Evolutionary conservation across 2,329 filamentous ascomycete genomes (phyloP).

Genomic region (Colletotrichum melonis): DNA sequence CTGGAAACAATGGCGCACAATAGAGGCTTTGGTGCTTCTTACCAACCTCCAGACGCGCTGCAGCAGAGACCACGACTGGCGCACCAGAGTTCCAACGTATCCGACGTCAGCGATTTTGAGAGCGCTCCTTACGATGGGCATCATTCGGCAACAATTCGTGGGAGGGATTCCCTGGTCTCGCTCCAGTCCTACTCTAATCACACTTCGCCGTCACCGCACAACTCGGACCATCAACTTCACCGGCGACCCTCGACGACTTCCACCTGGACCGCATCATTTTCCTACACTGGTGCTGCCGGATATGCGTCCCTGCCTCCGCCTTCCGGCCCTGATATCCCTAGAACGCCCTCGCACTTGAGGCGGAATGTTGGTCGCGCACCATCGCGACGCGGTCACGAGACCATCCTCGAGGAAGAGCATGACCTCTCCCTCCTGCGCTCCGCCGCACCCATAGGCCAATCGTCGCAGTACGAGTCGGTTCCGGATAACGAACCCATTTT

Average conservation of each 20-base stretch:
- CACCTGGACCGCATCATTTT: constrained; percentile 44
- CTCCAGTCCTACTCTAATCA: constrained; percentile 49
- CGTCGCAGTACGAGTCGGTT: constrained; percentile 46
- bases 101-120: constrained; percentile 45
- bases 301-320: constrained; percentile 39
- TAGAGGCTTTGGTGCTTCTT: constrained; percentile 41
- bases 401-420: constrained; percentile 54
- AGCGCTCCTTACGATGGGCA: constrained; percentile 42
- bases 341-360: constrained; percentile 40
- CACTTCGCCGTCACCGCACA: constrained; percentile 13
- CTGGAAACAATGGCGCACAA: constrained; percentile 27
- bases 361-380: constrained; percentile 42
- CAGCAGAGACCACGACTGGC: constrained; percentile 35
- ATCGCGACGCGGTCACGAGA: constrained; percentile 39
- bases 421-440: constrained; percentile 55
- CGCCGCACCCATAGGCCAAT: constrained; percentile 53
- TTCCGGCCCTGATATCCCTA: constrained; percentile 35
- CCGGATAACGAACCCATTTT: constrained; percentile 47
- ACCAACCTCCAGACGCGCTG: constrained; percentile 36
- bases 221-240: constrained; percentile 8
- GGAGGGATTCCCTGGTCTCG: constrained; percentile 53
- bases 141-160: constrained; percentile 41
- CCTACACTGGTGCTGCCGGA: constrained; percentile 39
- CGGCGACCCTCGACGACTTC: constrained; percentile 23
- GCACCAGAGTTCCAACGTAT: constrained; percentile 48